Percentiles rank a stretch among this genome's conserved stretches.
Conservation (phyloP, 1,284 basidiomycete species). For the Tilletia walkeri region DNA sequence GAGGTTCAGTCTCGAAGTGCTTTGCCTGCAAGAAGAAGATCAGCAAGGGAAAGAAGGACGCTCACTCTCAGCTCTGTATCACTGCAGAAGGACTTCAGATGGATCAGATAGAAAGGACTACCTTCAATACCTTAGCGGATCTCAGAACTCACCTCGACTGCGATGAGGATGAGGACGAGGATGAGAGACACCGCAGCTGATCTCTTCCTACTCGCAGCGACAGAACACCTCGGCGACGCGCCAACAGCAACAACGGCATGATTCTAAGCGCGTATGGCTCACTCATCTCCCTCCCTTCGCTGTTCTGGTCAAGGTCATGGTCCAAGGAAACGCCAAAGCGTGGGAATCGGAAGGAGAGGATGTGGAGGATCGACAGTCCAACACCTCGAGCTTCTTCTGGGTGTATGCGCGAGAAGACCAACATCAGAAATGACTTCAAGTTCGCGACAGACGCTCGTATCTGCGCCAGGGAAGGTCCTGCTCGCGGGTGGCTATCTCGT, state of each 20-base stretch:
- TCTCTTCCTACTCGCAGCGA: background rate
- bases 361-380: conserved; percentile 12
- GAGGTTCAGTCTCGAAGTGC: background rate
- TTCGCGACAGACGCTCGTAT: conserved; percentile 62
- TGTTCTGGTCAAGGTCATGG: too few relatives aligned
- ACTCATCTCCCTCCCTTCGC: too few relatives aligned
- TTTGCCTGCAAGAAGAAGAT: too few relatives aligned
- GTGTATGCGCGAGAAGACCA: too few relatives aligned
- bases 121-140: background rate
- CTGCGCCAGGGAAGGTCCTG: conserved; percentile 91
- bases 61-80: background rate
- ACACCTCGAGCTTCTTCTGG: background rate
- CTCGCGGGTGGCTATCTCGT: conserved; percentile 59
- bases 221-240: too few relatives aligned
- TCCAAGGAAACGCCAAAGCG: background rate
- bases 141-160: background rate
- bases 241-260: background rate
- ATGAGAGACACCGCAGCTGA: background rate
- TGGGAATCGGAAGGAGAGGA: background rate
- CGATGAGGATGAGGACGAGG: background rate
- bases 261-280: background rate
- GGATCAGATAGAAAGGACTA: too few relatives aligned
- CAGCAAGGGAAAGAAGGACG: too few relatives aligned
- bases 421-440: background rate
- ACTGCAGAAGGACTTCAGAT: background rate